Evolutionary conservation across 352 stramenopile species (phyloP), one percentile per base, ranked within the genome.

Genomic region (Phytophthora pisi): DNA sequence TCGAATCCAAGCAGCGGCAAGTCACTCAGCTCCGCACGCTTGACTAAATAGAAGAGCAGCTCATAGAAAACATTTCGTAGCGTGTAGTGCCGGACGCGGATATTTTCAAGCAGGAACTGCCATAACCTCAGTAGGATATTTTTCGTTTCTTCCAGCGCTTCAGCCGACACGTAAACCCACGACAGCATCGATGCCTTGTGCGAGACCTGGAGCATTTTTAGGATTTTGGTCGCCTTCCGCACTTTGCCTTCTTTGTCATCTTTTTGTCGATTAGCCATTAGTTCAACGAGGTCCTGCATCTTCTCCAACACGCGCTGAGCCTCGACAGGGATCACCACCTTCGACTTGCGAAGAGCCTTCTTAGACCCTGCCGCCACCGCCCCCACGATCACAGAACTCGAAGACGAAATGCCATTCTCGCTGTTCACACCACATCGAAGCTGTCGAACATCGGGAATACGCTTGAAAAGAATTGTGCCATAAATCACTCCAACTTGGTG

Each of bases 171-270:
- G 52, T 96, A 96, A 7, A 96, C 86, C 89, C 89, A 96, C 30
- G 88, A 96, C 6, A 96, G 64, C 88, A 96, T 96, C 4, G 89
- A 96, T 1, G 82, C 89, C 60, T 96, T 96, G 76, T 96, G 89
- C 5, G 89, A 96, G 10, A 95, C 85, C 60, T 96, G 87, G 20
- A 96, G 76, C 86, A 96, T 93, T 70, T 95, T 93, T 24, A 96
- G 50, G 63, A 96, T 95, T 68, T 96, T 96, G 4, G 87, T 96
- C 0, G 89, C 89, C 52, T 96, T 96, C 10, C 89, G 79, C n/a
- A 96, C 89, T 68, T 96, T 96, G 9, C 74, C 86, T 77, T 96
- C 89, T 65, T 96, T 95, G 70, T 96, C 89, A 55, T 96, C 89
- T 64, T 96, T 96, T 64, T 94, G 87, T 4, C 87, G 86, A 28